Percentiles rank a stretch among this genome's conserved stretches.
Conservation (phyloP, 306 rosid species). For the Mimosa bimucronata region DNA sequence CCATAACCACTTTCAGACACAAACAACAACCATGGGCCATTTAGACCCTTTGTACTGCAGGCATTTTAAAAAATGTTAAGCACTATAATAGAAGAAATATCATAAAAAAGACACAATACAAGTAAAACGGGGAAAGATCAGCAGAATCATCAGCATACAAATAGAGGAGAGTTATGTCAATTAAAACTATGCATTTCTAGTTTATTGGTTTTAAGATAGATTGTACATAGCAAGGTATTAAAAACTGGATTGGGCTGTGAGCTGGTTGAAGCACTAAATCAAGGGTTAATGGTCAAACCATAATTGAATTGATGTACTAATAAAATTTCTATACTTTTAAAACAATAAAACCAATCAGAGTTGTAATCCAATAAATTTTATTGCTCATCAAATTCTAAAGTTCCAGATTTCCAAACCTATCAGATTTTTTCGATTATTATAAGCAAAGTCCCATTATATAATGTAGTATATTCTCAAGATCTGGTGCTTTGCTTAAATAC, state of each 20-base stretch:
- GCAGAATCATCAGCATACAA: slow-evolving; percentile 13
- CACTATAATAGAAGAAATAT: not conserved
- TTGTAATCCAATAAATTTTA: not conserved
- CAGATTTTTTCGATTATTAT: not conserved
- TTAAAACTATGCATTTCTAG: slow-evolving; percentile 6
- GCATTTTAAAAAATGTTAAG: slow-evolving; percentile 25
- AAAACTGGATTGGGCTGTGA: too few relatives aligned
- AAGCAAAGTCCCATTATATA: too few relatives aligned
- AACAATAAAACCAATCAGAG: not conserved
- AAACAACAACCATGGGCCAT: slow-evolving; percentile 95
- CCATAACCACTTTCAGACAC: slow-evolving; percentile 93
- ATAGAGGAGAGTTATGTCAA: not conserved
- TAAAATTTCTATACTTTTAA: too few relatives aligned
- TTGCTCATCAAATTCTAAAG: too few relatives aligned
- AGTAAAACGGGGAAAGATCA: not conserved
- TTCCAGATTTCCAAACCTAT: too few relatives aligned
- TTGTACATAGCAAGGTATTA: too few relatives aligned
- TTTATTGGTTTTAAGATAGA: not conserved
- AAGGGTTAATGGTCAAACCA: not conserved
- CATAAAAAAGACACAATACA: not conserved
- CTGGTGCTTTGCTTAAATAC: too few relatives aligned
- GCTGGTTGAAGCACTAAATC: not conserved
- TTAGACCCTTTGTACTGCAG: slow-evolving; percentile 52
- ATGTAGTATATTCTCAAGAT: too few relatives aligned
- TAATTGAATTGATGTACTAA: too few relatives aligned